These are phyloP conservation scores for Candida nitratophila DNA, from an alignment of 805 yeast genomes.

Conservation along the genomic window DNA sequence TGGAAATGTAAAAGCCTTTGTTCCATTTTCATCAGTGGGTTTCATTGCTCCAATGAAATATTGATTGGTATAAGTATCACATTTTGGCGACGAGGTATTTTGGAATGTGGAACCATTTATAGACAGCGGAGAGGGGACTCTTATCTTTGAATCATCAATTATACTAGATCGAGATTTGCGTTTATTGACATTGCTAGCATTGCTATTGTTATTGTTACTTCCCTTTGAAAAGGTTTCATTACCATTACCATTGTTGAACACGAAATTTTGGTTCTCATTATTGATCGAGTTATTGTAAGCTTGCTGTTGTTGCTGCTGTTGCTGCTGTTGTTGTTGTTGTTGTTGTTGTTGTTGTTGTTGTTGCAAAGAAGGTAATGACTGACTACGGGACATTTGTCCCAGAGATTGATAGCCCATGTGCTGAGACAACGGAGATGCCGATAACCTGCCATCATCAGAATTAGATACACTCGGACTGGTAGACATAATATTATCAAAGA, in stretches of 20 bases:
- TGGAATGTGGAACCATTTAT: slow-evolving; percentile 1
- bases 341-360: neutral
- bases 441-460: slow-evolving; percentile 16
- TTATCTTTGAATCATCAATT: neutral
- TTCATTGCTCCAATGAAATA: slow-evolving; percentile 50
- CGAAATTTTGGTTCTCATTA: neutral
- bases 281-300: neutral
- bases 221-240: no score
- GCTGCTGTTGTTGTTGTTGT: neutral
- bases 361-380: neutral
- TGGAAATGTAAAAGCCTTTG: slow-evolving; percentile 46
- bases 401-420: neutral
- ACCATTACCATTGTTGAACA: no score
- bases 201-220: neutral
- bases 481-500: slow-evolving; percentile 5
- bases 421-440: neutral
- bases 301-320: slow-evolving; percentile 1
- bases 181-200: slow-evolving; percentile 1
- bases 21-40: slow-evolving; percentile 22
- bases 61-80: slow-evolving; percentile 58
- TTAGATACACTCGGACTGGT: slow-evolving; percentile 19
- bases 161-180: neutral
- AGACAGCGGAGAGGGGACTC: neutral
- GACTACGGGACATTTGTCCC: neutral
- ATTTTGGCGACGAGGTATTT: slow-evolving; percentile 27